Evolutionary conservation across 1,284 basidiomycete genomes (phyloP), one percentile per base, ranked within the genome.

Genomic region (Schizophyllum commune): DNA sequence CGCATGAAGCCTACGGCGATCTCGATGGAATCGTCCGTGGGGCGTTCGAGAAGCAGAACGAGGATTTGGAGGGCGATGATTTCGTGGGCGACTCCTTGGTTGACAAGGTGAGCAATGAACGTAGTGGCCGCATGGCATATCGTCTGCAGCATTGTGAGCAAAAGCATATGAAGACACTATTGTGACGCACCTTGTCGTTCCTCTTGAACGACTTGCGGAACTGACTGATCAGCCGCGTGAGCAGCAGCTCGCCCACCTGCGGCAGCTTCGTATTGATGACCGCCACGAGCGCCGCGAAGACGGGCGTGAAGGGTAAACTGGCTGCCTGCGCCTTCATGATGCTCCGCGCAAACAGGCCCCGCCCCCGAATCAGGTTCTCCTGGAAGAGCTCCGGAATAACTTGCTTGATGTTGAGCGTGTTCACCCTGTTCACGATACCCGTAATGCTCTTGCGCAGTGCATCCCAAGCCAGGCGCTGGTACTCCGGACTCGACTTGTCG

Each of bases 341-440:
- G 64, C 95, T 96, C 65, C 96, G 81, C 32, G 91, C 83, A 71
- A 97, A 96, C 52, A 98, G 78, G 0, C 95, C 95, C 53, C 92
- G 83, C 0, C 95, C 95, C 54, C 94, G 86, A 64, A 97, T 86
- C 39, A 98, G 83, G 73, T 98, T 96, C 75, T 98, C 96, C 4
- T 85, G 77, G 71, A 98, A 96, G 32, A 98, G 75, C 72, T 99
- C 96, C 1, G 96, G 97, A 0, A 98, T 87, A 68, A 99, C 88
- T 68, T 91, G 85, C 77, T 99, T 99, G 84, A 98, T 99, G 74
- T 99, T 99, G 66, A 89, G 83, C 21, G 94, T 83, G 72, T 96
- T 96, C 75, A 96, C 91, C 80, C 98, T 92, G 82, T 99, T 99
- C 81, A 99, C 96, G 68, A 99, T 89, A 92, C 97, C 97, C 27